These are phyloP conservation scores for Sugiyamaella boreocaroliniensis DNA, from an alignment of 805 yeast genomes.

Conservation along the genomic window DNA sequence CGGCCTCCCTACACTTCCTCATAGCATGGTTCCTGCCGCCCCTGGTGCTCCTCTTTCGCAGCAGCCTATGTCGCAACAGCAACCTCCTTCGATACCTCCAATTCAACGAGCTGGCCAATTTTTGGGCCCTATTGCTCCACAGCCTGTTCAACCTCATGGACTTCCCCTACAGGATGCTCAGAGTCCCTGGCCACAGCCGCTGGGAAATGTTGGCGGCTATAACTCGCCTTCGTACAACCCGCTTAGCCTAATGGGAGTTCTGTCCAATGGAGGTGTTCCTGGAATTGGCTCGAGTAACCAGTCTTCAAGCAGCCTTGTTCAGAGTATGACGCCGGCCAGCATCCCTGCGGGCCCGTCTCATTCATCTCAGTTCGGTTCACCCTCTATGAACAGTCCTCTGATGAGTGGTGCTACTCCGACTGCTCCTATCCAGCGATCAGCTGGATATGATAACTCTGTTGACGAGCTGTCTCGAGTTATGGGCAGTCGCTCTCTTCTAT, in stretches of 20 bases:
- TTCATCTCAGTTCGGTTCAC: background rate
- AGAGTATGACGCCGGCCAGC: too few species aligned
- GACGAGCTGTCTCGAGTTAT: constrained; percentile 17
- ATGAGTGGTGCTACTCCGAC: too few species aligned
- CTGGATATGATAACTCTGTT: constrained; percentile 13
- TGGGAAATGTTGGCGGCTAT: background rate
- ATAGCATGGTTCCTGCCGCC: background rate
- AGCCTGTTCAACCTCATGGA: background rate
- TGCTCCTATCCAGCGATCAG: background rate
- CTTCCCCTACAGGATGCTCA: background rate
- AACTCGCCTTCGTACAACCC: background rate
- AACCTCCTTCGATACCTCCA: constrained; percentile 4
- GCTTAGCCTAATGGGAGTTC: background rate
- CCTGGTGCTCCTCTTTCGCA: background rate
- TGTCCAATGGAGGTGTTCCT: background rate
- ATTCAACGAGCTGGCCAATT: background rate
- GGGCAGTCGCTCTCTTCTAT: constrained; percentile 15
- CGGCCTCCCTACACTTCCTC: constrained; percentile 4
- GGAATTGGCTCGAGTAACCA: too few species aligned
- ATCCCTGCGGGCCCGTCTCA: too few species aligned
- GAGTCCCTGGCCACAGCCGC: background rate
- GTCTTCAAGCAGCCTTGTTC: too few species aligned
- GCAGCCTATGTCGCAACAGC: background rate
- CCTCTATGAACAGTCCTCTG: background rate
- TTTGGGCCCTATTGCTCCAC: background rate